Percentiles rank a stretch among this genome's conserved stretches.
Evolutionary conservation across 129 eudicot species (phyloP).

Genomic region (Ambrosia artemisiifolia): DNA sequence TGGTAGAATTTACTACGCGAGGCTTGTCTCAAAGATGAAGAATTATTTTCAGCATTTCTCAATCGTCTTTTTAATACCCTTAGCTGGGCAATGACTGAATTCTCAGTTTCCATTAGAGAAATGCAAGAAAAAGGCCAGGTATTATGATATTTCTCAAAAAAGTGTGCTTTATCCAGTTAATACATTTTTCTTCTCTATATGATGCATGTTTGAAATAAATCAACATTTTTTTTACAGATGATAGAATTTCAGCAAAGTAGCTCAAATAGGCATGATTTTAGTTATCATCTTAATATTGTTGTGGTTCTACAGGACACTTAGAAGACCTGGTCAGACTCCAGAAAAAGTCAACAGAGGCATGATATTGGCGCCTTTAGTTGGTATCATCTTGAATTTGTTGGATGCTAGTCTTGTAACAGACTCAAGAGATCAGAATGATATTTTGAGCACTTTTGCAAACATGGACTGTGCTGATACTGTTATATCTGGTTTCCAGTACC

Average conservation of each 20-base stretch:
- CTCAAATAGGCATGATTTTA: conserved; percentile 63
- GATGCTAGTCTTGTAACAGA: conserved; percentile 56
- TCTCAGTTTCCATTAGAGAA: conserved; percentile 87
- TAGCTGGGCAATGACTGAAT: conserved; percentile 99
- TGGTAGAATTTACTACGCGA: conserved; percentile 75
- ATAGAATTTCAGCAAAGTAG: conserved; percentile 60
- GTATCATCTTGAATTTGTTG: conserved; percentile 80
- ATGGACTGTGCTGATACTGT: conserved; percentile 90
- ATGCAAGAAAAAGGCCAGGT: conserved; percentile 92
- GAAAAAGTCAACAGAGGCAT: conserved; percentile 90
- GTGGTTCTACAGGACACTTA: conserved; percentile 54
- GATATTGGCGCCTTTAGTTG: conserved; percentile 94
- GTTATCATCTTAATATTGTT: conserved; percentile 81
- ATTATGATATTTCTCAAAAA: conserved; percentile 4
- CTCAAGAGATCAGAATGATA: conserved; percentile 51
- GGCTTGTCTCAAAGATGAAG: conserved; percentile 69
- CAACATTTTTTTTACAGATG: conserved; percentile 39
- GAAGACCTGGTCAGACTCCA: conserved; percentile 69
- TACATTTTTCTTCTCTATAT: not conserved
- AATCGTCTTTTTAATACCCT: conserved; percentile 86
- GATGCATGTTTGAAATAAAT: not conserved
- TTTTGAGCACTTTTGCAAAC: conserved; percentile 70
- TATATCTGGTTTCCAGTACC: conserved; percentile 66
- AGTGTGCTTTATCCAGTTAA: not conserved
- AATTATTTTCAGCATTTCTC: conserved; percentile 73